Evolutionary conservation across 305 asterid genomes (phyloP), one percentile per base, ranked within the genome.

Genomic region (Rubia peregrina): DNA sequence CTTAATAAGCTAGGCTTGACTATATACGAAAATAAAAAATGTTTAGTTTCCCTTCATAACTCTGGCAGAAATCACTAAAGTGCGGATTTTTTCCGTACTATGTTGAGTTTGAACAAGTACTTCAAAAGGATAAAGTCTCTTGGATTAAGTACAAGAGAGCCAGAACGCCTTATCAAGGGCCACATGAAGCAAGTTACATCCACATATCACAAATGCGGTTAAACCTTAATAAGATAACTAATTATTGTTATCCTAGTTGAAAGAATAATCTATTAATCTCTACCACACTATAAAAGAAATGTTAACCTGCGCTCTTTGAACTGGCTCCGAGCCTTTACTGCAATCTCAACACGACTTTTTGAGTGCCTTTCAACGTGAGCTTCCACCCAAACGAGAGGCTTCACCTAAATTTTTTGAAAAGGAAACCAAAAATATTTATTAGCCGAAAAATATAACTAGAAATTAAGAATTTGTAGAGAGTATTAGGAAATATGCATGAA

Each of bases 321-420:
- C 83, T 93, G 97, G 86, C 98, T 93, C 76, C 96, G 78, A 77
- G 96, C 96, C 83, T 93, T 91, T 56, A 93, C 90, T 83, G 81
- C 84, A 71, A 93, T 79, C 81, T 88, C 98, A 73, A 93, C 81
- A 67, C 98, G 89, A 84, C 98, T 93, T 85, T 88, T 85, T 48
- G 97, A 93, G 82, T 93, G 98, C 76, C 84, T 93, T 83, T 93
- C 98, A 67, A 91, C 88, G 80, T 87, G 98, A 78, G 97, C 97
- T 83, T 93, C 98, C 26, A 93, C 97, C 97, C 98, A 93, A 75
- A 93, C 84, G 61, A 93, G 85, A 73, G 98, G 98, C 85, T 90
- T 93, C 68, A 91, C 98, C 97, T 91, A 87, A 79, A 74, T 42
- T 51, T 49, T 74, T 13, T 33, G 44, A 61, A 60, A 10, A 30